Percentiles rank a stretch among this genome's conserved stretches.
These are phyloP conservation scores for Brassica juncea DNA, from an alignment of 345 rosid species.

Conservation along the genomic window DNA sequence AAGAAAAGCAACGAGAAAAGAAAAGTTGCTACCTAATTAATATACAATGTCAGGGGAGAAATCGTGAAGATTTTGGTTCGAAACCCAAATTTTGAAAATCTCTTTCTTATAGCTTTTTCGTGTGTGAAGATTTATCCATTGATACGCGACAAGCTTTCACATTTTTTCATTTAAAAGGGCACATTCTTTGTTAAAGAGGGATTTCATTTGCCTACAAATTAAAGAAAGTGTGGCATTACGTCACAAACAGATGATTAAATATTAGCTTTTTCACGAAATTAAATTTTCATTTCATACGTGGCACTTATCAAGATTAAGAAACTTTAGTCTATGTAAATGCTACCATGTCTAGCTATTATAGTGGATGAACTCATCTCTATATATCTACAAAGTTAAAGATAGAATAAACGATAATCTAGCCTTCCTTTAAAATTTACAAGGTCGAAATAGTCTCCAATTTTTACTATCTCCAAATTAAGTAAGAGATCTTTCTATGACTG, in stretches of 20 bases:
- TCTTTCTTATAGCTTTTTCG: neutral
- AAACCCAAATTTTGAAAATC: slow-evolving; percentile 23
- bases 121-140: slow-evolving; percentile 24
- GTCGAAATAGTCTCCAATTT: neutral
- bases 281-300: neutral
- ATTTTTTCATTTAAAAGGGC: slow-evolving; percentile 38
- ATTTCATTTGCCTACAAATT: slow-evolving; percentile 20
- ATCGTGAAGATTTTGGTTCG: slow-evolving; percentile 41
- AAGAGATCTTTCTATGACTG: neutral
- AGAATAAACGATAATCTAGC: no score
- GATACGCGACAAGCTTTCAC: slow-evolving; percentile 32
- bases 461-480: neutral
- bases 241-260: neutral
- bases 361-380: neutral
- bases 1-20: slow-evolving; percentile 32
- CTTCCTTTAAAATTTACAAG: neutral
- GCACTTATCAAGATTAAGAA: neutral
- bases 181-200: slow-evolving; percentile 38
- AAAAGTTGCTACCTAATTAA: slow-evolving; percentile 17
- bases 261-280: slow-evolving; percentile 12
- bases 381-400: neutral
- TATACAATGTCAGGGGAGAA: neutral
- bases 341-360: neutral
- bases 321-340: neutral
- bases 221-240: slow-evolving; percentile 9